Evolutionary conservation across 2,329 filamentous ascomycete species (phyloP), one percentile per base, ranked within the genome.

Genomic region (Xylariaceae sp.): DNA sequence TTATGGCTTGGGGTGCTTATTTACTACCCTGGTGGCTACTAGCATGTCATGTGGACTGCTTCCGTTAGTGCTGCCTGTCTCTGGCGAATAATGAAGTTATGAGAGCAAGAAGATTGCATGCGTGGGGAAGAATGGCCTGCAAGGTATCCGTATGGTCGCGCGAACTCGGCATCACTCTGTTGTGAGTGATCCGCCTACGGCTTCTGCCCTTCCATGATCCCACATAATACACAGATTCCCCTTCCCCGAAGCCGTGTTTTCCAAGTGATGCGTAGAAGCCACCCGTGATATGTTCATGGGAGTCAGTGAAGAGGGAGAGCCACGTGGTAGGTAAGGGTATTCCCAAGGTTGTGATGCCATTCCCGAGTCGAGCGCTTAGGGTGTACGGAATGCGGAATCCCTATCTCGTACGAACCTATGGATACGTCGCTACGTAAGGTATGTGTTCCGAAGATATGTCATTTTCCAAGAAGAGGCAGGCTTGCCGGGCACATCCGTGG

Each of bases 71-170:
- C 64, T 62, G 63, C 59, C 61, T 58, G 57, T 60, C 39, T 51
- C 52, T 53, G 56, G 56, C 59, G 39, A 61, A 63, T 63, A 67
- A 66, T 58, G 58, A 65, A 59, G 52, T 64, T 66, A 68, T 58
- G 64, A 66, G 59, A 63, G 59, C 56, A 56, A 54, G 55, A 56
- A 54, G 55, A 58, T 49, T 57, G 50, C 51, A 65, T 62, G 64
- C 58, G 57, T 53, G 52, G 59, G 59, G 58, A 56, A 62, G 62
- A 58, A 54, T 64, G 54, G 58, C 51, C 51, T 56, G 45, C 42
- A 55, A 50, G 23, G 23, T 30, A 30, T 30, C 23, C 58, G 47
- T 39, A 54, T n/a, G 51, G 17, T 57, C 5, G 58, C 45, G 52
- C 13, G 42, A 42, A 42, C 42, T 50, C 4, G 49, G 48, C 30